A percentile compares a stretch with the other conserved stretches of the same genome.
Conservation (phyloP, 192 early-diverging fungal species). For the Linnemannia exigua region DNA sequence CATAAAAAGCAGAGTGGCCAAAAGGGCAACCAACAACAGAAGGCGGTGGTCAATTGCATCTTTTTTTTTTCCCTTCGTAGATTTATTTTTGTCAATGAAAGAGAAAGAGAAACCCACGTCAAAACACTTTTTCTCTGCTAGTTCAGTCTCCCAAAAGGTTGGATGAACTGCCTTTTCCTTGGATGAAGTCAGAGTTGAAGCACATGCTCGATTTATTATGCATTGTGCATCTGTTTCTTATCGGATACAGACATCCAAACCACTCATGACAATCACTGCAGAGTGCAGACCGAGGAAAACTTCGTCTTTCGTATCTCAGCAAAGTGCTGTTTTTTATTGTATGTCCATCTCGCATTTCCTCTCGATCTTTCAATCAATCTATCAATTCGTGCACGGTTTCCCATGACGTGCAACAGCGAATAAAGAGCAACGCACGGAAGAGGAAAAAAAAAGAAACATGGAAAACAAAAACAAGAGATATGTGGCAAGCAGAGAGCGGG, state of each 20-base stretch:
- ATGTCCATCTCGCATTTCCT: not conserved
- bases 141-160: not conserved
- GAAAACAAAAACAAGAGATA: not conserved
- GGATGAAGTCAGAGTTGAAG: no score
- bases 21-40: no score
- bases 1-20: no score
- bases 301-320: not conserved
- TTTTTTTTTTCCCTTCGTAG: not conserved
- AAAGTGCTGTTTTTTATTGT: not conserved
- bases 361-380: not conserved
- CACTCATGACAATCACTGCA: not conserved
- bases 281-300: no score
- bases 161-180: not conserved
- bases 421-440: not conserved
- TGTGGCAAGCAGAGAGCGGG: not conserved
- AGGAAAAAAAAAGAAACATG: constrained; percentile 1
- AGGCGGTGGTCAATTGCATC: not conserved
- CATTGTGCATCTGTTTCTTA: no score
- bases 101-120: not conserved
- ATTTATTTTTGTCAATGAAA: constrained; percentile 1
- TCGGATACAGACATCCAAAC: no score
- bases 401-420: not conserved
- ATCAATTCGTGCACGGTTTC: not conserved
- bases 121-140: not conserved
- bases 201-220: no score